A percentile compares a stretch with the other conserved stretches of the same genome.
These are phyloP conservation scores for Gossypium trilobum DNA, from an alignment of 441 rosid genomes.

Conservation along the genomic window DNA sequence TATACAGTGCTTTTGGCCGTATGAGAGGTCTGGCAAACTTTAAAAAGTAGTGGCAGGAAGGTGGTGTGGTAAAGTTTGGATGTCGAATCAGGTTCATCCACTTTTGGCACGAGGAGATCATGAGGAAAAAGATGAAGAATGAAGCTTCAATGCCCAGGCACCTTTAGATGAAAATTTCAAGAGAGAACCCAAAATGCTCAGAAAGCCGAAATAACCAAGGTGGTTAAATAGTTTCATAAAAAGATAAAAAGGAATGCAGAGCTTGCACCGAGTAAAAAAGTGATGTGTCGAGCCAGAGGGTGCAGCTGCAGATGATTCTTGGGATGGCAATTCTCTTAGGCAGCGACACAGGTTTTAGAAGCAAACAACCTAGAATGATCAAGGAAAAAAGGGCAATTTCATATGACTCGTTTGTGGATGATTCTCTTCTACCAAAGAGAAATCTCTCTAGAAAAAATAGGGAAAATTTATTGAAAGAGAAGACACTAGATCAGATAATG, in stretches of 20 bases:
- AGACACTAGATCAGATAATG: slow-evolving; percentile 29
- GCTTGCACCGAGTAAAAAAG: slow-evolving; percentile 38
- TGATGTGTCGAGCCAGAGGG: slow-evolving; percentile 32
- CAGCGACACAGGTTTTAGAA: slow-evolving; percentile 35
- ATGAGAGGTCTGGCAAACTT: slow-evolving; percentile 46
- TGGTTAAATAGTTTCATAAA: slow-evolving; percentile 40
- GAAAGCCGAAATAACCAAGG: slow-evolving; percentile 31
- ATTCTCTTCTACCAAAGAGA: slow-evolving; percentile 27
- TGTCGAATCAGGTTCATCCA: slow-evolving; percentile 94
- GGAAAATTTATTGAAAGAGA: slow-evolving; percentile 23
- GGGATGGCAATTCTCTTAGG: slow-evolving; percentile 32
- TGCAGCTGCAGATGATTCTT: slow-evolving; percentile 54
- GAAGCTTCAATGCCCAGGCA: slow-evolving; percentile 24
- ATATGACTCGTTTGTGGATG: slow-evolving; percentile 38
- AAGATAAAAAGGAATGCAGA: slow-evolving; percentile 52
- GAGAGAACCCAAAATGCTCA: slow-evolving; percentile 27
- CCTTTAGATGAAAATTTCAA: slow-evolving; percentile 40
- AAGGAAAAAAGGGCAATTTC: slow-evolving; percentile 38
- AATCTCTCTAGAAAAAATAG: slow-evolving; percentile 29
- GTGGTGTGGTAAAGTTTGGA: slow-evolving; percentile 99
- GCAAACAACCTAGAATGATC: slow-evolving; percentile 34
- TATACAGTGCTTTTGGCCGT: slow-evolving; percentile 81
- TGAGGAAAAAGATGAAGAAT: slow-evolving; percentile 49
- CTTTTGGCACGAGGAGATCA: slow-evolving; percentile 41
- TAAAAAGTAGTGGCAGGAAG: slow-evolving; percentile 83